These are phyloP conservation scores for Pseudonectria buxi DNA, from an alignment of 2,329 filamentous ascomycete species.

Conservation along the genomic window DNA sequence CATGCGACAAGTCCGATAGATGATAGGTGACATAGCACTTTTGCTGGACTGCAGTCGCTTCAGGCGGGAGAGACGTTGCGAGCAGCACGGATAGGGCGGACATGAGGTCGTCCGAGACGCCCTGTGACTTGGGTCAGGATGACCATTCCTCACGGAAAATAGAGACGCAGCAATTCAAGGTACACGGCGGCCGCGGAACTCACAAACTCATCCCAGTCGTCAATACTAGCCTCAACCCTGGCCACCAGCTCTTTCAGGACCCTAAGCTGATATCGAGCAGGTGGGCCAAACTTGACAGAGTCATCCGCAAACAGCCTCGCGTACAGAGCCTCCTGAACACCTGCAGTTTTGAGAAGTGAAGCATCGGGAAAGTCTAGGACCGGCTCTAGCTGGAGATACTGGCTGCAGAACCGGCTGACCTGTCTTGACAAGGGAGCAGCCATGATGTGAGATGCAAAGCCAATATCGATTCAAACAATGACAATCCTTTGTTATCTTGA, in stretches of 20 bases:
- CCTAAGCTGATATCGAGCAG: conserved; percentile 61
- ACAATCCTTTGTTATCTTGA: conserved; percentile 2
- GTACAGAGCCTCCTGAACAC: conserved; percentile 62
- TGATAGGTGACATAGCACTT: conserved; percentile 71
- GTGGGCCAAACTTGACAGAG: conserved; percentile 50
- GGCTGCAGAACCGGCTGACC: conserved; percentile 54
- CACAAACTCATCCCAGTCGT: conserved; percentile 84
- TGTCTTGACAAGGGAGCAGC: conserved; percentile 10
- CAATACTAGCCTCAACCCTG: conserved; percentile 66
- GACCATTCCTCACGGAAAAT: neutral
- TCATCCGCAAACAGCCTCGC: conserved; percentile 57
- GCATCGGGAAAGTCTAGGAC: conserved; percentile 57
- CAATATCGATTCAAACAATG: too few relatives aligned
- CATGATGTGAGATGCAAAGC: conserved; percentile 5
- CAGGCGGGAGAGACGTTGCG: conserved; percentile 54
- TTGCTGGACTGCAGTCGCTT: conserved; percentile 59
- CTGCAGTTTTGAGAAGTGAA: conserved; percentile 49
- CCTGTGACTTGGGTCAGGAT: conserved; percentile 45
- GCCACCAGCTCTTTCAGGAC: conserved; percentile 67
- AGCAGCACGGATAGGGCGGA: conserved; percentile 59
- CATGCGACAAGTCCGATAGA: conserved; percentile 28
- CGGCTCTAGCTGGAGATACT: conserved; percentile 72
- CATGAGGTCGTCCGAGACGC: conserved; percentile 77
- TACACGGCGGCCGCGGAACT: conserved; percentile 29
- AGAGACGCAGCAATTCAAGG: neutral